Evolutionary conservation across 257 asterid genomes (phyloP), one percentile per base, ranked within the genome.

Genomic region (Solanum sitiens): DNA sequence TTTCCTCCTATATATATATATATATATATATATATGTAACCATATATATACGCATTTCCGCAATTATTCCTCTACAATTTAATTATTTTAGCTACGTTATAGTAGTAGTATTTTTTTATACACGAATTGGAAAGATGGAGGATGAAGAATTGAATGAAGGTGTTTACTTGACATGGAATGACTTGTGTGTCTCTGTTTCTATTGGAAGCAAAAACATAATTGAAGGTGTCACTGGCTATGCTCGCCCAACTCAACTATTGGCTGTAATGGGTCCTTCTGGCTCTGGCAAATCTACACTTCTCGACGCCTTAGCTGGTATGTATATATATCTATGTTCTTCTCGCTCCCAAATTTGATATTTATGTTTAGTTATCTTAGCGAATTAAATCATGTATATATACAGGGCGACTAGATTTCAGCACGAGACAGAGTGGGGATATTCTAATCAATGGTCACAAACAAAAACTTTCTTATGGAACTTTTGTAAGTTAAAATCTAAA

Each of bases 191-290:
- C 20, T 73, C 89, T 3, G 92, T 90, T 35, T 85, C 91, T 14
- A 30, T 4, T 9, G 80, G 89, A 4, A 72, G 82, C 44, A 87
- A 79, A 80, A 18, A 88, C 1, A 87, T 90, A 30, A 87, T 89
- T 39, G 85, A 77, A 87, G 90, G 92, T n/a, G 87, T 90, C 4
- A 87, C 89, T 6, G 92, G 92, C 32, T 90, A 87, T 74, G 92
- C 90, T 23, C 86, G 87, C 2, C 92, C 92, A 0, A 88, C 86
- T 73, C 87, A 90, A n/a, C 88, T 90, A 35, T 16, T 90, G 25
- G 92, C 91, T 25, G 27, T 90, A 2, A 87, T 89, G 92, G 92
- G 92, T 72, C 92, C 91, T 77, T 90, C 92, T 14, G 92, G 92
- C 23, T 89, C 74, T 3, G 91, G 92, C 39, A 90, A 90, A 47